phyloP scores from a whole-genome alignment of 371 early-diverging fungal genomes.

The Saksenaea oblongispora region DNA sequence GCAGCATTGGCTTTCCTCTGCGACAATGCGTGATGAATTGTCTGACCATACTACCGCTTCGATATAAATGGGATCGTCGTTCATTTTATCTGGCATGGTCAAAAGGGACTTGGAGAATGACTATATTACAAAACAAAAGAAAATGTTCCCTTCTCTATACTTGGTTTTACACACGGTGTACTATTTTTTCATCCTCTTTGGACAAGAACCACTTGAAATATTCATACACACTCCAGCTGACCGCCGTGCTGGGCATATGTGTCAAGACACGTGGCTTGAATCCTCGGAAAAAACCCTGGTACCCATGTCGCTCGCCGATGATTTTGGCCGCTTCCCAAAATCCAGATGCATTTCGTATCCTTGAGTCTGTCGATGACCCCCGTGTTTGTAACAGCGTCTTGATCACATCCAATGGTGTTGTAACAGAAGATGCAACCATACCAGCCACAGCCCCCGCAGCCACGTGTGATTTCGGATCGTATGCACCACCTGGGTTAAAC shows the following conservation, averaged over 20 bases:
- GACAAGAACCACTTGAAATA: constrained; percentile 76
- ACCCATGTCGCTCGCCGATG: constrained; percentile 74
- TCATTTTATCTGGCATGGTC: neutral
- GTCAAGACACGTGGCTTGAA: constrained; percentile 75
- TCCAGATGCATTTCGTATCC: constrained; percentile 68
- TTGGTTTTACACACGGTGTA: constrained; percentile 8
- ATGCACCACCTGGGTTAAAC: constrained; percentile 73
- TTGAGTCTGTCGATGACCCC: constrained; percentile 66
- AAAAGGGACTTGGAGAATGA: neutral
- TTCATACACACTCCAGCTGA: constrained; percentile 91
- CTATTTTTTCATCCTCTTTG: constrained; percentile 10
- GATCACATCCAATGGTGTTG: constrained; percentile 92
- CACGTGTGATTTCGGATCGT: constrained; percentile 83
- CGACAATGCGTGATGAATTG: constrained; percentile 4
- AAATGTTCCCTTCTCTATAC: neutral
- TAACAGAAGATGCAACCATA: constrained; percentile 79
- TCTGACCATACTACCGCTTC: neutral
- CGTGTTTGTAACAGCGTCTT: constrained; percentile 93
- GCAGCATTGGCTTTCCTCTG: constrained; percentile 1
- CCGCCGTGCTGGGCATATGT: constrained; percentile 91
- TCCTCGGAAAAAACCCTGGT: constrained; percentile 79
- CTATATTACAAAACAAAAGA: constrained; percentile 3
- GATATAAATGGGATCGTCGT: neutral
- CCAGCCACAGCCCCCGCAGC: constrained; percentile 90
- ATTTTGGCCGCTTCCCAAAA: constrained; percentile 72